Evolutionary conservation across 2,329 filamentous ascomycete genomes (phyloP).

Genomic region (Penicillium sp.): DNA sequence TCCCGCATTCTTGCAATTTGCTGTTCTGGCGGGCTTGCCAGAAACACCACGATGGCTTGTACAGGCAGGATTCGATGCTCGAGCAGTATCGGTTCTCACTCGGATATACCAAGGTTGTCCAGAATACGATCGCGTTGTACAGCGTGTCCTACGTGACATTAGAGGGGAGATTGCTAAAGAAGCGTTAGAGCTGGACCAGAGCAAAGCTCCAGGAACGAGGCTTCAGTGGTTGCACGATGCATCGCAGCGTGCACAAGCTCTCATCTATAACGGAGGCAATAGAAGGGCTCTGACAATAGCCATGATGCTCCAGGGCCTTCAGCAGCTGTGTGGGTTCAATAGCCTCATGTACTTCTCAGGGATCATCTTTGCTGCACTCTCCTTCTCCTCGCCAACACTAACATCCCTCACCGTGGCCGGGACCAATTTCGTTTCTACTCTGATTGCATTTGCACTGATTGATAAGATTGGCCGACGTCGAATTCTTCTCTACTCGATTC

Average conservation of each 20-base stretch:
- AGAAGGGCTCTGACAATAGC: slow-evolving; percentile 74
- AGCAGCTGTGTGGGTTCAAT: slow-evolving; percentile 89
- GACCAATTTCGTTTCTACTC: slow-evolving; percentile 78
- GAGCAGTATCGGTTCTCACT: slow-evolving; percentile 64
- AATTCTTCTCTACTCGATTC: slow-evolving; percentile 78
- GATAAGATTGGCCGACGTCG: slow-evolving; percentile 75
- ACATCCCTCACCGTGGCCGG: slow-evolving; percentile 76
- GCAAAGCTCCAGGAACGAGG: slow-evolving; percentile 16
- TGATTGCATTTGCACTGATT: slow-evolving; percentile 71
- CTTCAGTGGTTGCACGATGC: slow-evolving; percentile 28
- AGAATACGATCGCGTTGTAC: slow-evolving; percentile 50
- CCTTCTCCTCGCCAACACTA: slow-evolving; percentile 74
- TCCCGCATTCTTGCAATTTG: slow-evolving; percentile 69
- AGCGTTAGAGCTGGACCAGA: slow-evolving; percentile 44
- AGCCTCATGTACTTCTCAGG: slow-evolving; percentile 90
- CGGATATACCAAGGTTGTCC: slow-evolving; percentile 58
- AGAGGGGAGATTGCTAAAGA: slow-evolving; percentile 73
- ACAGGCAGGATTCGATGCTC: slow-evolving; percentile 59
- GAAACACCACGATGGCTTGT: slow-evolving; percentile 90
- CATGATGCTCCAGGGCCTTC: slow-evolving; percentile 79
- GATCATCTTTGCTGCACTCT: slow-evolving; percentile 73
- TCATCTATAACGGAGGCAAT: slow-evolving; percentile 49
- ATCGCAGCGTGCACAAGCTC: slow-evolving; percentile 27
- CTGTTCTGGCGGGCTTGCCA: slow-evolving; percentile 69
- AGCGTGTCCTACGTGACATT: slow-evolving; percentile 64